Conservation (phyloP, 2,329 filamentous ascomycete species). For the Xylaria sp. region DNA sequence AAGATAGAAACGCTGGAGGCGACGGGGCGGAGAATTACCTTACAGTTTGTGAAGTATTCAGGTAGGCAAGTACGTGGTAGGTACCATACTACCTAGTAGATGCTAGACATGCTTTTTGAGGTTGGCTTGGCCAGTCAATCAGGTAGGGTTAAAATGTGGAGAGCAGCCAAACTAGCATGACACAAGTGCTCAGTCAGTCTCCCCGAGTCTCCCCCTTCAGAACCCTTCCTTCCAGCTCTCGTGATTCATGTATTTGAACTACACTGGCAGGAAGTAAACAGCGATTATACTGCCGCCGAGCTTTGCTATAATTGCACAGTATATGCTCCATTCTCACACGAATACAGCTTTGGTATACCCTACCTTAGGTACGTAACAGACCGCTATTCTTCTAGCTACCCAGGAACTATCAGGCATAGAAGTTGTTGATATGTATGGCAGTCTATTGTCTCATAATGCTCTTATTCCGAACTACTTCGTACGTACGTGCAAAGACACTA, state of each 20-base stretch:
- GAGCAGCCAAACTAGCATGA: neutral
- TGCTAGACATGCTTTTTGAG: neutral
- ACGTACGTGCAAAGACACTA: neutral
- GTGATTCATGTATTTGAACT: neutral
- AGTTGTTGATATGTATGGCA: neutral
- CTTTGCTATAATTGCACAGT: neutral
- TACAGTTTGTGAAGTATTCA: too few relatives aligned
- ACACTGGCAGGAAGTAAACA: neutral
- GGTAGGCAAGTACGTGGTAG: too few relatives aligned
- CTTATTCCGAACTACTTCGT: neutral
- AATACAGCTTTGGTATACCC: neutral
- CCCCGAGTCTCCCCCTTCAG: neutral
- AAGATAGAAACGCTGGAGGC: too few relatives aligned
- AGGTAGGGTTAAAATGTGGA: neutral
- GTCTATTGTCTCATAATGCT: neutral
- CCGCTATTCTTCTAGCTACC: neutral
- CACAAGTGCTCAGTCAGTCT: conserved; percentile 8
- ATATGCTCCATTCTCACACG: neutral
- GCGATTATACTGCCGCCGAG: neutral
- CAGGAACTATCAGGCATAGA: neutral
- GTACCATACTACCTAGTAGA: too few relatives aligned
- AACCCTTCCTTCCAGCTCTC: neutral
- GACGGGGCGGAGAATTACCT: too few relatives aligned
- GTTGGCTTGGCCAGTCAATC: neutral
- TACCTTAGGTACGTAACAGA: neutral